Percentiles rank a stretch among this genome's conserved stretches.
Conservation (phyloP, 345 rosid species). For the Eucalyptus paniculata region DNA sequence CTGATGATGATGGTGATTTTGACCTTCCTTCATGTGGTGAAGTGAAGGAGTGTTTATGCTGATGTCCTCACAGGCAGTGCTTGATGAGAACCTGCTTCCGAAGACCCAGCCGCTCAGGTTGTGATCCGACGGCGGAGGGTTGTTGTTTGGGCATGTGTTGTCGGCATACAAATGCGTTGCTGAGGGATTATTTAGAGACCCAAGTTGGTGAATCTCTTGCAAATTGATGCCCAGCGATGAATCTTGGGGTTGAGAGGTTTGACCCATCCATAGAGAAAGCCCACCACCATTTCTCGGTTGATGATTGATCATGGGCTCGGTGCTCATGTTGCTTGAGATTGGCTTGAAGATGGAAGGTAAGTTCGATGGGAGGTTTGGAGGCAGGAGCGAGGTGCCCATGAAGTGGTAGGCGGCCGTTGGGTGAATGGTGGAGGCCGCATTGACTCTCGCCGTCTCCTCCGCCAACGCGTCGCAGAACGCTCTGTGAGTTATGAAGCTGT, state of each 20-base stretch:
- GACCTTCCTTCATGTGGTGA: neutral
- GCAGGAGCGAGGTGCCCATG: slow-evolving; percentile 28
- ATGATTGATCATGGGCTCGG: slow-evolving; percentile 3
- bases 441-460: slow-evolving; percentile 86
- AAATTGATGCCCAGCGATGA: slow-evolving; percentile 7
- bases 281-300: slow-evolving; percentile 2
- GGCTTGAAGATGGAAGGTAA: slow-evolving; percentile 52
- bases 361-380: slow-evolving; percentile 17
- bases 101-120: slow-evolving; percentile 35
- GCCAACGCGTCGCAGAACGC: slow-evolving; percentile 98
- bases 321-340: slow-evolving; percentile 2
- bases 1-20: slow-evolving; percentile 13
- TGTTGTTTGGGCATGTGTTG: neutral
- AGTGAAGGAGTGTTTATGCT: slow-evolving; percentile 15
- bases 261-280: slow-evolving; percentile 36
- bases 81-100: slow-evolving; percentile 15
- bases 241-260: slow-evolving; percentile 12
- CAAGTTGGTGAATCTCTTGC: slow-evolving; percentile 16
- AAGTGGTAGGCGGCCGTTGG: slow-evolving; percentile 27
- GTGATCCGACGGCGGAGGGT: slow-evolving; percentile 14
- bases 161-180: neutral
- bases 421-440: slow-evolving; percentile 46
- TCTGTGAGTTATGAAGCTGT: slow-evolving; percentile 93
- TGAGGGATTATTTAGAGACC: slow-evolving; percentile 5
- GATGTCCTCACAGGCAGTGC: slow-evolving; percentile 1